Percentiles rank a stretch among this genome's conserved stretches.
phyloP scores from a whole-genome alignment of 202 grass and related monocot genomes.

The Digitaria exilis region DNA sequence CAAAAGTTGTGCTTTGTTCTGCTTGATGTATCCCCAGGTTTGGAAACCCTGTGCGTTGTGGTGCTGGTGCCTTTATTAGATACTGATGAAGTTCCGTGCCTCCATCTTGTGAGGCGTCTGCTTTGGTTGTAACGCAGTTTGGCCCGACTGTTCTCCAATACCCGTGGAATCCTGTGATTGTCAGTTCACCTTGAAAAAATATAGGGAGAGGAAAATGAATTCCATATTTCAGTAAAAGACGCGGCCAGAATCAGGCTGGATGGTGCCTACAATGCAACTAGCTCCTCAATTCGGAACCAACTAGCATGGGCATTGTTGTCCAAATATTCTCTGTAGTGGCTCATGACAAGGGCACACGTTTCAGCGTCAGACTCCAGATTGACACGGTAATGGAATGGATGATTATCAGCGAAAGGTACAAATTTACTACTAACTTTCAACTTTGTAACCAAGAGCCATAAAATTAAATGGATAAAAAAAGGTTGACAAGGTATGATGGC shows the following conservation, averaged over 20 bases:
- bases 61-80: neutral
- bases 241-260: neutral
- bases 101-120: neutral
- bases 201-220: neutral
- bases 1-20: neutral
- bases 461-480: neutral
- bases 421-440: neutral
- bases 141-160: neutral
- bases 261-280: neutral
- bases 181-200: neutral
- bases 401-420: neutral
- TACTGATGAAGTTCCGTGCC: neutral
- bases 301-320: neutral
- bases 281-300: neutral
- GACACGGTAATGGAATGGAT: neutral
- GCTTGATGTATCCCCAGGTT: slow-evolving; percentile 20
- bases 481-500: neutral
- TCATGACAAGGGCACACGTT: neutral
- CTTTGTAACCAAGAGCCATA: neutral
- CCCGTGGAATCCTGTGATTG: neutral
- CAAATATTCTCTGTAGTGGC: neutral
- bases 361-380: neutral
- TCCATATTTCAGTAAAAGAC: neutral
- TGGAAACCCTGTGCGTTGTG: neutral
- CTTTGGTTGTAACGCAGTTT: neutral